A percentile compares a stretch with the other conserved stretches of the same genome.
Evolutionary conservation across 2,329 filamentous ascomycete species (phyloP).

Genomic region (Raffaelea albimanens): DNA sequence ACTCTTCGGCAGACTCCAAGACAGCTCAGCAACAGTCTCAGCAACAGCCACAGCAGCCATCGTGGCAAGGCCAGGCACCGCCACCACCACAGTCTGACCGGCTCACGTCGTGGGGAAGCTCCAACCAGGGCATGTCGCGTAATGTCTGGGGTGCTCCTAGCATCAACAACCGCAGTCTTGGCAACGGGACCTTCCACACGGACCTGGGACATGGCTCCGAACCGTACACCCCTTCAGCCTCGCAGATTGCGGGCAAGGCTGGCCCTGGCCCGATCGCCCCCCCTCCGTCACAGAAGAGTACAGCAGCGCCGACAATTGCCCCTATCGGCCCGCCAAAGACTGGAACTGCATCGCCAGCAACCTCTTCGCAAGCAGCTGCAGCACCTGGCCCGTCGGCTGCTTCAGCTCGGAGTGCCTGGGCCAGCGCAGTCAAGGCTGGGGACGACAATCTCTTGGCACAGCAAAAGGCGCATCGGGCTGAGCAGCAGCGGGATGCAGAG

Average conservation of each 20-base stretch:
- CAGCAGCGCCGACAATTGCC: slow-evolving; percentile 23
- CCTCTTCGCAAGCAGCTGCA: not conserved
- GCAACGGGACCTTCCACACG: slow-evolving; percentile 67
- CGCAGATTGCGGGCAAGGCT: slow-evolving; percentile 20
- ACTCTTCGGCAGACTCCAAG: not conserved
- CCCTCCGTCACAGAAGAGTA: slow-evolving; percentile 15
- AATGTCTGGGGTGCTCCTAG: slow-evolving; percentile 72
- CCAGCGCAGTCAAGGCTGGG: slow-evolving; percentile 30
- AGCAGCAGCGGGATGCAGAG: slow-evolving; percentile 32
- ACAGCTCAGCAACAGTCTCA: not conserved
- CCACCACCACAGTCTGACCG: slow-evolving; percentile 32
- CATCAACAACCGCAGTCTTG: slow-evolving; percentile 59
- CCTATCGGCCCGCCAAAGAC: slow-evolving; percentile 22
- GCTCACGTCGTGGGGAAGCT: slow-evolving; percentile 39
- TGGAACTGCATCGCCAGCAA: not conserved
- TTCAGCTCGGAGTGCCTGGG: slow-evolving; percentile 21
- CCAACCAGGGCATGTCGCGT: slow-evolving; percentile 33
- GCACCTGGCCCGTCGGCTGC: not conserved
- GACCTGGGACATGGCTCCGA: slow-evolving; percentile 44
- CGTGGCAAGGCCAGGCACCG: slow-evolving; percentile 25
- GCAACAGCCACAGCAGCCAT: slow-evolving; percentile 10
- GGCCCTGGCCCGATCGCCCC: slow-evolving; percentile 37
- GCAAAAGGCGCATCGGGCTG: slow-evolving; percentile 27
- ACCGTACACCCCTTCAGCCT: slow-evolving; percentile 22
- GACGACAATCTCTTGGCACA: slow-evolving; percentile 35